A percentile compares a stretch with the other conserved stretches of the same genome.
phyloP scores from a whole-genome alignment of 345 rosid genomes.

The Eucalyptus viminalis region DNA sequence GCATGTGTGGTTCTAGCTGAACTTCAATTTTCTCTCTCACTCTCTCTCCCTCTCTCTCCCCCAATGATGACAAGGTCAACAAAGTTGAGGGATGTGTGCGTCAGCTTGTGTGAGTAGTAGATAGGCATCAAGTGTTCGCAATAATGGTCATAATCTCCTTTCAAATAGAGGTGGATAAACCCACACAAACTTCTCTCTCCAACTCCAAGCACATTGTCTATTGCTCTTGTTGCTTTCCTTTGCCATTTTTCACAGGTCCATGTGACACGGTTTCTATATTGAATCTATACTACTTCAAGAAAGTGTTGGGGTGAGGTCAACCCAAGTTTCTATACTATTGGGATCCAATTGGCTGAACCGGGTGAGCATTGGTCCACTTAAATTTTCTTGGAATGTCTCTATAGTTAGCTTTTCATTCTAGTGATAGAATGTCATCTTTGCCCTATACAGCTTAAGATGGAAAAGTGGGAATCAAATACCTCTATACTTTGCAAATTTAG shows the following conservation, averaged over 20 bases:
- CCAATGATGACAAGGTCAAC: neutral
- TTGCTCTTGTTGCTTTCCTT: neutral
- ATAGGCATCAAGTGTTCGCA: neutral
- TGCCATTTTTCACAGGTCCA: neutral
- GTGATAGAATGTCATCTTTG: neutral
- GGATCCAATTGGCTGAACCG: neutral
- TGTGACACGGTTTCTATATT: neutral
- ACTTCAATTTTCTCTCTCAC: neutral
- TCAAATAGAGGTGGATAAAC: neutral
- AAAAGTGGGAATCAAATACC: neutral
- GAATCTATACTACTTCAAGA: neutral
- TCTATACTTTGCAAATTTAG: neutral
- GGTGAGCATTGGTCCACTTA: neutral
- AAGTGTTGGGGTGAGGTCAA: neutral
- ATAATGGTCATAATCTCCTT: neutral
- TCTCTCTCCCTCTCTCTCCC: neutral
- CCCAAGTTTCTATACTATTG: neutral
- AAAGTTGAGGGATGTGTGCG: neutral
- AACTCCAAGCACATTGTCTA: neutral
- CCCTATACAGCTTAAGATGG: neutral
- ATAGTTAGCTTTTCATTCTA: neutral
- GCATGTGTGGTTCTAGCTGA: neutral
- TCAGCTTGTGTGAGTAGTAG: neutral
- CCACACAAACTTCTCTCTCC: neutral
- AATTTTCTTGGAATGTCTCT: neutral